phyloP scores from a whole-genome alignment of 2,329 filamentous ascomycete genomes.

The Pyrenochaeta sp. region DNA sequence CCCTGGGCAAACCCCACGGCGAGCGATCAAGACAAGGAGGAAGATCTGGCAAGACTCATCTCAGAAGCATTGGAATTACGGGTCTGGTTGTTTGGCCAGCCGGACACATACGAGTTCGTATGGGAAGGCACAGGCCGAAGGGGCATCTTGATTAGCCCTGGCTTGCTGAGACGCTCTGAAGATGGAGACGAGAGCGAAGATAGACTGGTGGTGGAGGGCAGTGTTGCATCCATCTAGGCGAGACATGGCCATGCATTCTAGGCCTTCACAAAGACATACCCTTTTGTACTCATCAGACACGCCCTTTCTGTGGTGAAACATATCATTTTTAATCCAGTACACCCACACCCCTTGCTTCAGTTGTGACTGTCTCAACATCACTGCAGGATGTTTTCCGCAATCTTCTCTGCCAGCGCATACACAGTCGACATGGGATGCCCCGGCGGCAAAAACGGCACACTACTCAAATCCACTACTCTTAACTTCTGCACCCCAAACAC shows the following conservation, averaged over 20 bases:
- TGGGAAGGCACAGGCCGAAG: constrained; percentile 35
- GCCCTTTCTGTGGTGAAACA: too few relatives aligned
- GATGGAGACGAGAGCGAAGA: constrained; percentile 1
- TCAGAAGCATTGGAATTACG: constrained; percentile 31
- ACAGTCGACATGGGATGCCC: constrained; percentile 42
- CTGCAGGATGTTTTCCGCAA: constrained; percentile 28
- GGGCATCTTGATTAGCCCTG: constrained; percentile 31
- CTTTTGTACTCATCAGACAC: too few relatives aligned
- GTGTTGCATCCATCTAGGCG: too few relatives aligned
- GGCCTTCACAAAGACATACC: too few relatives aligned
- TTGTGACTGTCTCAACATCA: too few relatives aligned
- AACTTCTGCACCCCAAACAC: constrained; percentile 41
- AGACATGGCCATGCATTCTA: too few relatives aligned
- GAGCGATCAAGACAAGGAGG: constrained; percentile 37
- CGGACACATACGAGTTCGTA: constrained; percentile 31
- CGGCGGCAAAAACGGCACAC: constrained; percentile 46
- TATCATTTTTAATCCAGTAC: too few relatives aligned
- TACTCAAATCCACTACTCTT: constrained; percentile 43
- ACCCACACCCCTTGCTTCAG: too few relatives aligned
- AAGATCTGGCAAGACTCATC: constrained; percentile 35
- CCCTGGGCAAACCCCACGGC: constrained; percentile 41
- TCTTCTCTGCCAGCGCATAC: constrained; percentile 40
- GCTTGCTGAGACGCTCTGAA: constrained; percentile 21
- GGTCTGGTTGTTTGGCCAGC: constrained; percentile 41
- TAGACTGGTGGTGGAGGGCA: constrained; percentile 15